Base-by-base conservation (phyloP, 2,329 filamentous ascomycete species). In the Sporothrix euskadiensis region DNA sequence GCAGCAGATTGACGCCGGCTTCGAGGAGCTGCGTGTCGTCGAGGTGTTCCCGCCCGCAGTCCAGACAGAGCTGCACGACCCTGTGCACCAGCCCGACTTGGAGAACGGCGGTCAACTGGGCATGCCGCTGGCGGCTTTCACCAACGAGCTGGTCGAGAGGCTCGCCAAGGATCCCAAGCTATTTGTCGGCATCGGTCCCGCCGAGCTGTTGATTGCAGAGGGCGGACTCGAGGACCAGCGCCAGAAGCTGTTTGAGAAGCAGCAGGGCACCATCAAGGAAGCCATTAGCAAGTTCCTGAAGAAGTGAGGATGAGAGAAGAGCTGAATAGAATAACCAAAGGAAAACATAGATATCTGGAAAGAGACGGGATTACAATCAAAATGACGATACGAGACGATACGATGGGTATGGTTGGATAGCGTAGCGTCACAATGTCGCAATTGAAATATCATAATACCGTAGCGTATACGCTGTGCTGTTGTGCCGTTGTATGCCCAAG, bases 41-140 rank as follows among this genome's bases (percentile, higher is more conserved):
- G 84, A 87, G 76, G 77, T 86, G 14, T 83, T 83, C 57, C 84
- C 84, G 73, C 80, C 80, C 32, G 78, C 80, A 7, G 78, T 82
- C 70, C 77, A 81, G 78, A 84, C 84, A 4, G 85, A 87, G 77
- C 76, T 87, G 9, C 85, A 87, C 75, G 83, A 80, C 73, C 73
- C 75, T 7, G 74, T 71, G 63, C 78, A 80, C 75, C 81, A 84
- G 75, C 79, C 84, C 74, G 83, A 83, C n/a, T 72, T 82, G 32
- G 80, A 83, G 19, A 76, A 78, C 7, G 85, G 85, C 4, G 79
- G 80, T 2, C 76, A 79, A 6, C 73, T 88, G 14, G 86, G 85
- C 3, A 87, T 88, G 83, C 85, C 86, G 3, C 71, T 86, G 22
- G 77, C 77, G 3, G 77, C 81, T 3, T 88, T 85, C 74, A 82